Conservation (phyloP, 192 early-diverging fungal species). For the Coemansia sp. region DNA sequence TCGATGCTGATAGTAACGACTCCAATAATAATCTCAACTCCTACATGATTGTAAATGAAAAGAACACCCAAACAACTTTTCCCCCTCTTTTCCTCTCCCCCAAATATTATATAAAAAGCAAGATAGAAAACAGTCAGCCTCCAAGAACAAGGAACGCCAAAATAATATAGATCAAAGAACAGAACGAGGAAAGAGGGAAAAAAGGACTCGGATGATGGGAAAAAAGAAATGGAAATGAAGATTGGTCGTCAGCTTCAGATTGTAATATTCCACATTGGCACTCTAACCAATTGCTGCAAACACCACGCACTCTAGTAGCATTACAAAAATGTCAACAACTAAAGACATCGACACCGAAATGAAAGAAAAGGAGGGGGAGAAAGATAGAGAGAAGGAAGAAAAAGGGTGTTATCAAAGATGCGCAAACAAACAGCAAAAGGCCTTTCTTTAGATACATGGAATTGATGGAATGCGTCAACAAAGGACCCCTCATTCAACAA, state of each 20-base stretch:
- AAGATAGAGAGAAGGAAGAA: constrained; percentile 2
- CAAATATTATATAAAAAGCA: not conserved
- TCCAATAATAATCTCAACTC: constrained; percentile 75
- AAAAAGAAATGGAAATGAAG: constrained; percentile 7
- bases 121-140: not conserved
- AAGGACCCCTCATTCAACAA: not conserved
- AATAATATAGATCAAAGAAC: constrained; percentile 2
- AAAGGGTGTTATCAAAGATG: not conserved
- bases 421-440: not conserved
- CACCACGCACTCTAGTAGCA: constrained; percentile 50
- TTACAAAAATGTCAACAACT: constrained; percentile 53
- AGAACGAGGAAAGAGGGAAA: not conserved
- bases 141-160: not conserved
- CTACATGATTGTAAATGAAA: constrained; percentile 18
- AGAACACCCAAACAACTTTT: not conserved
- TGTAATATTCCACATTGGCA: not conserved
- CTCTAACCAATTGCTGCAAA: constrained; percentile 42
- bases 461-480: not conserved
- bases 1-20: constrained; percentile 75
- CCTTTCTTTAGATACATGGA: not conserved
- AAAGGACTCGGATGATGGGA: not conserved
- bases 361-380: constrained; percentile 3
- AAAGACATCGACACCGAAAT: not conserved
- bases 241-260: not conserved
- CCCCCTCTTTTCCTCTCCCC: constrained; percentile 1